Conservation (phyloP, 169 alveolate genomes). For the Blepharisma undulans region DNA sequence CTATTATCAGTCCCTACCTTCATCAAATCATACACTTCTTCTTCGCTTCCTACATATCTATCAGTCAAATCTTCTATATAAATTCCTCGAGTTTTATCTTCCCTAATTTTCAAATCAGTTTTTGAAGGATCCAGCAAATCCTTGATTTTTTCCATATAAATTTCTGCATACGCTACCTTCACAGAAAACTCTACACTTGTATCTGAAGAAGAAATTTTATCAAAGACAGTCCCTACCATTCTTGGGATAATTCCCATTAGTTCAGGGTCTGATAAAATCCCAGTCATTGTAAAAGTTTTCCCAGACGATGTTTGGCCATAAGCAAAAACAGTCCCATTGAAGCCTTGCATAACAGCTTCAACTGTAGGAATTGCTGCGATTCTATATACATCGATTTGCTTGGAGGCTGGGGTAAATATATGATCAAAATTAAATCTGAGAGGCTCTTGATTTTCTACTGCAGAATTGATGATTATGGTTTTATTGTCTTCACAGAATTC, state of each 20-base stretch:
- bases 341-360: slow-evolving; percentile 82
- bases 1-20: slow-evolving; percentile 86
- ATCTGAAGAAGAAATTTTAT: slow-evolving; percentile 67
- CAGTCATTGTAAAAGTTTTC: slow-evolving; percentile 86
- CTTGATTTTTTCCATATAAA: slow-evolving; percentile 87
- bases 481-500: slow-evolving; percentile 42
- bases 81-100: slow-evolving; percentile 82
- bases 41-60: slow-evolving; percentile 78
- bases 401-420: slow-evolving; percentile 68
- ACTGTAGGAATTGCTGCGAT: slow-evolving; percentile 79
- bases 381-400: slow-evolving; percentile 72
- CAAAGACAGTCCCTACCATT: slow-evolving; percentile 80
- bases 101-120: slow-evolving; percentile 73
- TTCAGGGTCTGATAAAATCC: slow-evolving; percentile 69
- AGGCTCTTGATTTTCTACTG: not conserved
- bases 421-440: slow-evolving; percentile 65
- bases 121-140: slow-evolving; percentile 79
- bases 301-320: slow-evolving; percentile 90
- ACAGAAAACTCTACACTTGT: slow-evolving; percentile 82
- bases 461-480: slow-evolving; percentile 36
- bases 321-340: slow-evolving; percentile 88
- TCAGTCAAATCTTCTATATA: slow-evolving; percentile 85
- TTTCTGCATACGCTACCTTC: slow-evolving; percentile 84
- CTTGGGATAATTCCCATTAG: slow-evolving; percentile 86
- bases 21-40: slow-evolving; percentile 84